Conservation (phyloP, 306 rosid species). For the Pyrus communis region DNA sequence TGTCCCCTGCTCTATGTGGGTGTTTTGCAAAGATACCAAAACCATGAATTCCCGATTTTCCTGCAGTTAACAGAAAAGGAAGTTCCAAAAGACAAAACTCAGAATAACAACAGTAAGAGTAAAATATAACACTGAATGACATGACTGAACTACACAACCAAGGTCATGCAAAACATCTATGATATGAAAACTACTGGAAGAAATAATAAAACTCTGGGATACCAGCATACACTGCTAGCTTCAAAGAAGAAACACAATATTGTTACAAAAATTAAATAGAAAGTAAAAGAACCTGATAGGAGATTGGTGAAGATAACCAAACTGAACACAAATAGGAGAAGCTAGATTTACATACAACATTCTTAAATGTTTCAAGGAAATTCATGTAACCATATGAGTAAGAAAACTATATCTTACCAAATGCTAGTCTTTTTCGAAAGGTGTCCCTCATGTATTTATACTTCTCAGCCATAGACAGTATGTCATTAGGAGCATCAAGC, state of each 20-base stretch:
- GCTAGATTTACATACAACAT: neutral
- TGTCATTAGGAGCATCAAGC: conserved; percentile 52
- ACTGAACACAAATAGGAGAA: neutral
- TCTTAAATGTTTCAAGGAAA: neutral
- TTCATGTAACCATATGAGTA: neutral
- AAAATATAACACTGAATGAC: neutral
- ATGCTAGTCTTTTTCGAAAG: conserved; percentile 72
- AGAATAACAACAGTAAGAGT: neutral
- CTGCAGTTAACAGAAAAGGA: conserved; percentile 26
- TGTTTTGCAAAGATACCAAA: conserved; percentile 97
- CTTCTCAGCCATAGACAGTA: conserved; percentile 82
- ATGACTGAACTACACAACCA: neutral
- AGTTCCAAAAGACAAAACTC: neutral
- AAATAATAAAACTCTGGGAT: neutral
- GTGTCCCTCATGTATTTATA: conserved; percentile 85
- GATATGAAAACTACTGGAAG: neutral
- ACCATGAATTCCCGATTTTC: conserved; percentile 98
- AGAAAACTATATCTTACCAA: conserved; percentile 41
- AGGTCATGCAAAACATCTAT: neutral
- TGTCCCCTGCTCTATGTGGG: conserved; percentile 97
- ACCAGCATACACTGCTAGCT: neutral
- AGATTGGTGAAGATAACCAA: neutral
- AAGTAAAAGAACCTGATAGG: neutral
- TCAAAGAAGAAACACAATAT: neutral
- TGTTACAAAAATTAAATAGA: neutral